These are phyloP conservation scores for Neoboletus brunneissimus DNA, from an alignment of 768 basidiomycete species.

Conservation along the genomic window DNA sequence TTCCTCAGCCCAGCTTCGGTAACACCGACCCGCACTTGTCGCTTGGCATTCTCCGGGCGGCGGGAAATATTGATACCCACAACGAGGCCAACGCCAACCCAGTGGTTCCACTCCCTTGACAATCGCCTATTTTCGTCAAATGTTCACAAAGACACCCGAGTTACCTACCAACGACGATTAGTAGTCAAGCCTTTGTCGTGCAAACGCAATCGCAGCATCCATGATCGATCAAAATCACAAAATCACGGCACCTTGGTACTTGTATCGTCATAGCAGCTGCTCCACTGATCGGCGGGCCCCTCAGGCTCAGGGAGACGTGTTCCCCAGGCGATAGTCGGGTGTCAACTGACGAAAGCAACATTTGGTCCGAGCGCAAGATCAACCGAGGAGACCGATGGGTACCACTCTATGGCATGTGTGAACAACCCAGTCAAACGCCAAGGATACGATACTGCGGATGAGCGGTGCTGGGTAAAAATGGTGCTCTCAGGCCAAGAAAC, in stretches of 20 bases:
- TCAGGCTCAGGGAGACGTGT: not conserved
- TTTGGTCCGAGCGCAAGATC: not conserved
- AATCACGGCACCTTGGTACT: not conserved
- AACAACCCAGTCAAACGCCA: not conserved
- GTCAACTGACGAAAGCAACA: not conserved
- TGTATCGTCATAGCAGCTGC: not conserved
- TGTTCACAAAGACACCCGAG: not conserved
- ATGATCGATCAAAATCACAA: not conserved
- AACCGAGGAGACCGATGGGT: not conserved
- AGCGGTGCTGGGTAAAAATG: not conserved
- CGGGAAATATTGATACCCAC: not conserved
- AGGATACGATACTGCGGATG: not conserved
- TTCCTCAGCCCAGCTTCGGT: slow-evolving; percentile 18
- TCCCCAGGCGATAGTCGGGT: not conserved
- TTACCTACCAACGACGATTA: slow-evolving; percentile 17
- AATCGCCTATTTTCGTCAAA: not conserved
- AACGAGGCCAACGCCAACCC: slow-evolving; percentile 16
- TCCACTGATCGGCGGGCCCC: not conserved
- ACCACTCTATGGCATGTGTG: not conserved
- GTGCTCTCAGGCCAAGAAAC: not conserved
- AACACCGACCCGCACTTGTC: slow-evolving; percentile 4
- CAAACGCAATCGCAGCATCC: slow-evolving; percentile 9
- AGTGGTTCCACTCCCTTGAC: slow-evolving; percentile 15
- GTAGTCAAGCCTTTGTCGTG: slow-evolving; percentile 13
- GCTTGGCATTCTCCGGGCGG: not conserved